A percentile compares a stretch with the other conserved stretches of the same genome.
Conservation (phyloP, 306 rosid species). For the Phaseolus lunatus region DNA sequence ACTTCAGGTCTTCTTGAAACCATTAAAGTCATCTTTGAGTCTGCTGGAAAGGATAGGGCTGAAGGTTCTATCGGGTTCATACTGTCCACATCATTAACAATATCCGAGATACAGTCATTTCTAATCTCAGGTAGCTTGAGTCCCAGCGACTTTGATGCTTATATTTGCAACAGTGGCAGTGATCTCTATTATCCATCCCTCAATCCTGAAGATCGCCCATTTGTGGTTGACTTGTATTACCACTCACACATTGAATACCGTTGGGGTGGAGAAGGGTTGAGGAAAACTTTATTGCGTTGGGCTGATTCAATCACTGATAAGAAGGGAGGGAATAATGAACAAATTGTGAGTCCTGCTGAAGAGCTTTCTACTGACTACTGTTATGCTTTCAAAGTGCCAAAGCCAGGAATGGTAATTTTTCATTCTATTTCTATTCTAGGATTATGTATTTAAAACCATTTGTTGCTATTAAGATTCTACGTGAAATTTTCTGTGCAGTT, state of each 20-base stretch:
- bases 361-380: conserved; percentile 95
- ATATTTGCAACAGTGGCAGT: conserved; percentile 97
- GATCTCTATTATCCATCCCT: conserved; percentile 94
- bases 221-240: conserved; percentile 94
- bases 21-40: conserved; percentile 73
- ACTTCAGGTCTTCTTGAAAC: conserved; percentile 67
- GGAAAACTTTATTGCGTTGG: conserved; percentile 95
- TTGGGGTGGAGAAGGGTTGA: conserved; percentile 99
- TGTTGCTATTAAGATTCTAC: conserved; percentile 23
- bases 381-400: conserved; percentile 80
- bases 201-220: conserved; percentile 76
- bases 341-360: conserved; percentile 73
- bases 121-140: conserved; percentile 75
- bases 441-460: conserved; percentile 36
- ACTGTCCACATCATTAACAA: conserved; percentile 84
- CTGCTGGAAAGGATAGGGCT: conserved; percentile 73
- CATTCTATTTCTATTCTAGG: conserved; percentile 26
- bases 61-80: conserved; percentile 96
- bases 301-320: conserved; percentile 68
- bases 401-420: conserved; percentile 72
- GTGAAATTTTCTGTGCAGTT: conserved; percentile 25
- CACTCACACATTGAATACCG: conserved; percentile 97
- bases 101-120: conserved; percentile 87
- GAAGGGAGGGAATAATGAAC: conserved; percentile 59
- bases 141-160: conserved; percentile 93